Conservation (phyloP, 768 basidiomycete genomes). For the Paxillus rubicundulus region DNA sequence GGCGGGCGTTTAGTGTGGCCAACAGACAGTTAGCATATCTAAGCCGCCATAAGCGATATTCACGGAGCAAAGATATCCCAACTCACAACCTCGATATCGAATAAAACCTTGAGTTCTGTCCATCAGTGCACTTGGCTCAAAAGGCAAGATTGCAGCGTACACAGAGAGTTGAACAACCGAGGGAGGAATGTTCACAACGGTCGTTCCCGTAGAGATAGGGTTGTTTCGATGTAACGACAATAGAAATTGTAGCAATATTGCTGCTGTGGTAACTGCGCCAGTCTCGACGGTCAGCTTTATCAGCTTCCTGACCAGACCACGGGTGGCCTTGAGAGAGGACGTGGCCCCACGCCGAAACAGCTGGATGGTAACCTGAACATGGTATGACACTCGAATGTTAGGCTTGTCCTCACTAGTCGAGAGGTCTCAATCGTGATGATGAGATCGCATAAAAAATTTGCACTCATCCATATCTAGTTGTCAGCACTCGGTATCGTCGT, state of each 20-base stretch:
- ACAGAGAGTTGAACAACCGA: no score
- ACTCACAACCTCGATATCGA: not conserved
- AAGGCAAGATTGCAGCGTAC: no score
- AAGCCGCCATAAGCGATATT: not conserved
- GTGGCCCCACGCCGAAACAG: not conserved
- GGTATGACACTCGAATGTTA: no score
- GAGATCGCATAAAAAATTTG: not conserved
- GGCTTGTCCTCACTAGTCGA: not conserved
- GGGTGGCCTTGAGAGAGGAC: not conserved
- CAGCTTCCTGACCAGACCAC: not conserved
- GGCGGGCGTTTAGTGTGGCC: slow-evolving; percentile 6
- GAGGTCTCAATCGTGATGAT: not conserved
- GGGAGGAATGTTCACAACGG: no score
- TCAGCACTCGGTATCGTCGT: no score
- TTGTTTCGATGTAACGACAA: not conserved
- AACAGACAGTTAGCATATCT: slow-evolving; percentile 14
- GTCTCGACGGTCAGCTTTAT: slow-evolving; percentile 3
- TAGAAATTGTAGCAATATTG: not conserved
- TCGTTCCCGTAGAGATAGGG: no score
- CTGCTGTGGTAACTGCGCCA: not conserved
- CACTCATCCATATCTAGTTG: no score
- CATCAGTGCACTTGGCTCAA: not conserved
- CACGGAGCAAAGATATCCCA: no score
- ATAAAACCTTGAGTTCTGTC: not conserved
- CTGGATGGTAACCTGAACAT: not conserved